Evolutionary conservation across 176 grass and related monocot species (phyloP), one percentile per base, ranked within the genome.

Genomic region (Tillandsia fasciculata): DNA sequence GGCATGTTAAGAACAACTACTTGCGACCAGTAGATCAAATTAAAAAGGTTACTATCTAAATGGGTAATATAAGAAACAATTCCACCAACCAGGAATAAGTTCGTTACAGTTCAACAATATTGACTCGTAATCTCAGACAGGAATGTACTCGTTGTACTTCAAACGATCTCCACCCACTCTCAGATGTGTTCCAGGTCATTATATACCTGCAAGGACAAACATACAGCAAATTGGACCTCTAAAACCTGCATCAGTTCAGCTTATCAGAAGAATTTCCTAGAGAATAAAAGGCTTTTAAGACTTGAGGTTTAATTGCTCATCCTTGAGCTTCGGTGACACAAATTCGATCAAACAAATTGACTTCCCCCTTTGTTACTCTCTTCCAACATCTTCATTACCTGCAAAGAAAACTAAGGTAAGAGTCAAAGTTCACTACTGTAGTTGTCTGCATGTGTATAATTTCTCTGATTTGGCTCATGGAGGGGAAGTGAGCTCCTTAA

Each of bases 401-500:
- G 88, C 88, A 91, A 91, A 76, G 79, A 87, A 80, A 91, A 87
- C 88, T 82, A 87, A 76, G 72, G 87, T 91, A 78, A 91, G 84
- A 81, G 72, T 79, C 53, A 69, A 74, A 68, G 82, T 51, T 76
- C 81, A 83, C 65, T 80, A 80, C 70, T 61, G 74, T 68, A 76
- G 72, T 77, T 76, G 22, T 20, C 77, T 81, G 65, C 33, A 77
- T 77, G 71, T 64, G 66, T 77, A 83, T 80, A 66, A 66, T 69
- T 79, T 48, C 52, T 70, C 8, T 49, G 12, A 15, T 68, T 70
- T 54, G 56, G 56, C 26, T 54, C 72, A 15, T 12, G 18, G 10
- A 15, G 49, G 10, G 26, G 49, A 6, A 56, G 63, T 17, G 67
- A 66, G 64, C 49, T 74, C 48, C 49, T 69, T 58, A 85, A 48